Conservation (phyloP, 108 stramenopile genomes). For the Pseudonitzschia multistriata region DNA sequence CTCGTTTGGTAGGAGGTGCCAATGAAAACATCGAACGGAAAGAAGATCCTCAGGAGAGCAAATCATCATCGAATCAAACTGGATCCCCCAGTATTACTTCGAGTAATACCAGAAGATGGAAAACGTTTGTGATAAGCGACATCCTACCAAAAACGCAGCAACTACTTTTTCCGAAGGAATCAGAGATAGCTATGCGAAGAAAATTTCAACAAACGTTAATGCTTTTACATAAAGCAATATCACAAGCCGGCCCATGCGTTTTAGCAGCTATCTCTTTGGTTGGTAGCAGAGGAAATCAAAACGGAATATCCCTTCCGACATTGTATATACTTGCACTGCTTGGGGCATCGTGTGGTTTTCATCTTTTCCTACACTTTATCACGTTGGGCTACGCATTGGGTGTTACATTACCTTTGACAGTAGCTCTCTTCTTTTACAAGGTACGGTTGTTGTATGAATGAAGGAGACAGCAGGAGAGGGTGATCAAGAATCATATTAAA, state of each 20-base stretch:
- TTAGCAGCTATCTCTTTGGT: slow-evolving; percentile 17
- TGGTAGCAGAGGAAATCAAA: neutral
- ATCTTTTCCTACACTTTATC: slow-evolving; percentile 59
- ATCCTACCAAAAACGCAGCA: neutral
- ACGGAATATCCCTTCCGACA: slow-evolving; percentile 23
- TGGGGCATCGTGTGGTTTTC: slow-evolving; percentile 58
- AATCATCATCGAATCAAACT: neutral
- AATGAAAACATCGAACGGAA: neutral
- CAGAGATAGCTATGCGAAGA: neutral
- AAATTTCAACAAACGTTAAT: neutral
- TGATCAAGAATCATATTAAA: too few relatives aligned
- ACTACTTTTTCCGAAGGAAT: neutral
- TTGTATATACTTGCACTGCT: slow-evolving; percentile 44
- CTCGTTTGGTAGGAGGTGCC: slow-evolving; percentile 17
- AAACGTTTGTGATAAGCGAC: neutral
- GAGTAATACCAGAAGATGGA: neutral
- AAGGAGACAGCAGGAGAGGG: too few relatives aligned
- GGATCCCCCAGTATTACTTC: neutral
- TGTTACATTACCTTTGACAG: slow-evolving; percentile 34
- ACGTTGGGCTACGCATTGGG: slow-evolving; percentile 61
- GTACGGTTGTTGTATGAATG: slow-evolving; percentile 6
- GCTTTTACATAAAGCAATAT: slow-evolving; percentile 1
- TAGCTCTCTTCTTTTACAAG: slow-evolving; percentile 32
- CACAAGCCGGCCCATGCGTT: slow-evolving; percentile 14
- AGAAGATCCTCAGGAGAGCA: neutral